Percentiles rank a stretch among this genome's conserved stretches.
These are phyloP conservation scores for Teunomyces pallodes DNA, from an alignment of 805 yeast species.

Conservation along the genomic window DNA sequence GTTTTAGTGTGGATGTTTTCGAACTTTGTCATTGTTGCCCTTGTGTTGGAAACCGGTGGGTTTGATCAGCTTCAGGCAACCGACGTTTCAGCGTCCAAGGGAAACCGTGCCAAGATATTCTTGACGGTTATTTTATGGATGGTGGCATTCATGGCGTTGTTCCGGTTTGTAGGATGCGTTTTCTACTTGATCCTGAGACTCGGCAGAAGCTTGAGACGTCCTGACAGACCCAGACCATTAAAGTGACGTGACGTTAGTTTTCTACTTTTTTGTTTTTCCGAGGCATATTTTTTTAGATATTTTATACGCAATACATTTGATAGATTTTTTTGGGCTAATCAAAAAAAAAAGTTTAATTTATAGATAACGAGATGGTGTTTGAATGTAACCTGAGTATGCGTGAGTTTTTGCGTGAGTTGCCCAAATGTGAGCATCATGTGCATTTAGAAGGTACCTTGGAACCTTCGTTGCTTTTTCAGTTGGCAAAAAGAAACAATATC, in stretches of 20 bases:
- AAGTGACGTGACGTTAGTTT: not conserved
- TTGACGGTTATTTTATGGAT: constrained; percentile 58
- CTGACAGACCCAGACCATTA: constrained; percentile 2
- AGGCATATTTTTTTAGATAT: not conserved
- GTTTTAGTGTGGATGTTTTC: constrained; percentile 46
- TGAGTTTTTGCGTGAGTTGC: constrained; percentile 47
- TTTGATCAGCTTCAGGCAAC: constrained; percentile 35
- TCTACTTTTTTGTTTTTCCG: not conserved
- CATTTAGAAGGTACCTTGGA: constrained; percentile 79
- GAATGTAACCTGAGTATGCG: constrained; percentile 4
- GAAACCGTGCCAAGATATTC: constrained; percentile 39
- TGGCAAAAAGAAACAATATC: constrained; percentile 65
- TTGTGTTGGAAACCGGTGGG: constrained; percentile 45
- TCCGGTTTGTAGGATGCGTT: constrained; percentile 54
- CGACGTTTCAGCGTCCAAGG: constrained; percentile 24
- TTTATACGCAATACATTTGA: not conserved
- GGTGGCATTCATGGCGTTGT: constrained; percentile 58
- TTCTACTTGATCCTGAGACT: constrained; percentile 44
- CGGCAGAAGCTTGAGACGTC: constrained; percentile 21
- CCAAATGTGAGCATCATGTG: constrained; percentile 86
- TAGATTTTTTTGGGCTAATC: not conserved
- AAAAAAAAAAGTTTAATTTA: not conserved
- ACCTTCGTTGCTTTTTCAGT: constrained; percentile 67
- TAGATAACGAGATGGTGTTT: not conserved
- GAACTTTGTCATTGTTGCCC: constrained; percentile 40